Conservation (phyloP, 2,329 filamentous ascomycete species). For the Xylariaceae sp. region DNA sequence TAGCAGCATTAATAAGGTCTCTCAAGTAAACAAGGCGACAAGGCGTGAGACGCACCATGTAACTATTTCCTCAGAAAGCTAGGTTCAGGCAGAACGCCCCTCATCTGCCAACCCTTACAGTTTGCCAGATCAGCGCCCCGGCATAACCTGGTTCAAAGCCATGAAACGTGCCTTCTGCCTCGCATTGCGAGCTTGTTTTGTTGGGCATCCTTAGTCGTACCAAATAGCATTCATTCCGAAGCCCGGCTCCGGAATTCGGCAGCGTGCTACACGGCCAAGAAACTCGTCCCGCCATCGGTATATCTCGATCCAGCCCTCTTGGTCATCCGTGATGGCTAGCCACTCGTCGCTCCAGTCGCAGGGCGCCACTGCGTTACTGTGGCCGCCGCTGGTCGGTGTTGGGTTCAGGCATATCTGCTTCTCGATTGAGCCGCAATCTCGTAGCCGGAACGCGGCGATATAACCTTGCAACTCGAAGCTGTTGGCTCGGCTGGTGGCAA, state of each 20-base stretch:
- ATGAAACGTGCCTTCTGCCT: neutral
- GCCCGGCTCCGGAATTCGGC: conserved; percentile 77
- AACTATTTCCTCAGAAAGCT: no score
- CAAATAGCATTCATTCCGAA: conserved; percentile 97
- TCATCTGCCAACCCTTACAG: no score
- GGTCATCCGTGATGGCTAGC: conserved; percentile 84
- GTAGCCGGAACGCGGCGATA: conserved; percentile 72
- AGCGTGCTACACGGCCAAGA: conserved; percentile 67
- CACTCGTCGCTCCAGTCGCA: conserved; percentile 83
- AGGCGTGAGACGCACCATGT: no score
- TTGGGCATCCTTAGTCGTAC: conserved; percentile 61
- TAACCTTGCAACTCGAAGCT: conserved; percentile 72
- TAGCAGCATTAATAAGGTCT: no score
- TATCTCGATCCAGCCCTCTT: conserved; percentile 81
- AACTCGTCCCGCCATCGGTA: conserved; percentile 83
- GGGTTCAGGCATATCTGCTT: conserved; percentile 74
- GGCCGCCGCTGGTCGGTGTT: conserved; percentile 79
- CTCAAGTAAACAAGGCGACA: no score
- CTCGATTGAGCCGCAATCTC: conserved; percentile 64
- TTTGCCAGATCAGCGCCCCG: no score
- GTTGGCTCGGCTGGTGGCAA: conserved; percentile 79
- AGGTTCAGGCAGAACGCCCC: no score
- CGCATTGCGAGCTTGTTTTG: neutral
- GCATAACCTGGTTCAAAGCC: neutral
- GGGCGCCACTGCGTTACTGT: conserved; percentile 82